phyloP scores from a whole-genome alignment of 768 basidiomycete genomes.

The Auriscalpium vulgare region DNA sequence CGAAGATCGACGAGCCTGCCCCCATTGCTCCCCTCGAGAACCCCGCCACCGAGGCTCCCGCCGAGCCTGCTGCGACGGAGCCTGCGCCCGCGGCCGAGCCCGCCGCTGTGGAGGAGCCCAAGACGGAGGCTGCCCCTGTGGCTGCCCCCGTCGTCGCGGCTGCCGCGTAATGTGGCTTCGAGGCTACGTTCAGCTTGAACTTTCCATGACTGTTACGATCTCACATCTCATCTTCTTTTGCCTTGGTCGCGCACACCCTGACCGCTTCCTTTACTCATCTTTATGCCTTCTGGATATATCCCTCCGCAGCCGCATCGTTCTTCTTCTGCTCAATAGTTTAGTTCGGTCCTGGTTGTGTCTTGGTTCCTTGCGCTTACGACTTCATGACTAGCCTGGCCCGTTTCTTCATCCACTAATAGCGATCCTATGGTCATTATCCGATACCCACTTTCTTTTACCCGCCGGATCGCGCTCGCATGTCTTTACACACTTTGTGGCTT shows the following conservation, averaged over 20 bases:
- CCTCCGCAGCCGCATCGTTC: conserved; percentile 22
- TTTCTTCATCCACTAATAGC: conserved; percentile 54
- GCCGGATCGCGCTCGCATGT: conserved; percentile 51
- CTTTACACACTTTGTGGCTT: conserved; percentile 41
- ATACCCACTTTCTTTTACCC: conserved; percentile 38
- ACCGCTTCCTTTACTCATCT: conserved; percentile 18
- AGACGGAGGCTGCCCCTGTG: conserved; percentile 29
- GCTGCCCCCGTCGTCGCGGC: conserved; percentile 68
- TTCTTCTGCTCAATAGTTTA: conserved; percentile 30
- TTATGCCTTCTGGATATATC: conserved; percentile 25
- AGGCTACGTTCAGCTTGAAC: too few species aligned
- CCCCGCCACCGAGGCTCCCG: conserved; percentile 46
- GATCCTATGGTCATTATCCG: conserved; percentile 38
- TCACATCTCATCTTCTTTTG: conserved; percentile 21
- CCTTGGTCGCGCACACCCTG: conserved; percentile 16
- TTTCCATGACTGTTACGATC: conserved; percentile 27
- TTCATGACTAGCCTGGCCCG: conserved; percentile 57
- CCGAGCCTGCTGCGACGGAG: conserved; percentile 26
- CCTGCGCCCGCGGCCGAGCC: conserved; percentile 21
- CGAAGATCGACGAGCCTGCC: conserved; percentile 76
- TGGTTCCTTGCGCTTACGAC: conserved; percentile 44
- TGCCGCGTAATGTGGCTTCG: conserved; percentile 52
- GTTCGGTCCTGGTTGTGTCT: conserved; percentile 50
- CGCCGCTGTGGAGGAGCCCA: conserved; percentile 23
- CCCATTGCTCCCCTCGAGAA: conserved; percentile 82